Conservation (phyloP, 192 early-diverging fungal genomes). For the Rhizoclosmatium sp. region DNA sequence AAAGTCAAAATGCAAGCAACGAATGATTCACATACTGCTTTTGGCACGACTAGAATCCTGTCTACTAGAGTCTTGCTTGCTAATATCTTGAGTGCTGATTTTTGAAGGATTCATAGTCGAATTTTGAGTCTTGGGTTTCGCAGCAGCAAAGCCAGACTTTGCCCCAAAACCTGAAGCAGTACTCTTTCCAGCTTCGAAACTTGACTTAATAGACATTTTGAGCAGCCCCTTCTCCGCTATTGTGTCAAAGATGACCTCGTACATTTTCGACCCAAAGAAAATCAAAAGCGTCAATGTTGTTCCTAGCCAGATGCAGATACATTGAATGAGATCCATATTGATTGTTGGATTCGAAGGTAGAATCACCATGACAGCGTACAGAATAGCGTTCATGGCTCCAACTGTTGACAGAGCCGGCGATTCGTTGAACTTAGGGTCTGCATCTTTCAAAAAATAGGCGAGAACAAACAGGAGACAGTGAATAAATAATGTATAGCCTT, state of each 20-base stretch:
- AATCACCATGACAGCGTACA: background rate
- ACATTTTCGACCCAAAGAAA: background rate
- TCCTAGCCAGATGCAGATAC: background rate
- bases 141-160: background rate
- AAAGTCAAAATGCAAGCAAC: no score
- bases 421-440: constrained; percentile 7
- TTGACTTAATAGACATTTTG: background rate
- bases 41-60: background rate
- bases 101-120: background rate
- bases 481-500: background rate
- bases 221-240: background rate
- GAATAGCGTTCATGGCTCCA: background rate
- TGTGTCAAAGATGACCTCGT: background rate
- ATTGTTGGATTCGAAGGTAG: background rate
- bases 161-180: background rate
- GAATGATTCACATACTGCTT: no score
- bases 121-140: background rate
- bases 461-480: background rate
- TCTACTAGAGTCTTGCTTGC: background rate
- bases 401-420: background rate
- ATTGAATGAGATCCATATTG: background rate
- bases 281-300: background rate
- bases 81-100: background rate
- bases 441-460: constrained; percentile 5
- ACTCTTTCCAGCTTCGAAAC: background rate